phyloP scores from a whole-genome alignment of 2,329 filamentous ascomycete genomes.

The Clonostachys rhizophaga region DNA sequence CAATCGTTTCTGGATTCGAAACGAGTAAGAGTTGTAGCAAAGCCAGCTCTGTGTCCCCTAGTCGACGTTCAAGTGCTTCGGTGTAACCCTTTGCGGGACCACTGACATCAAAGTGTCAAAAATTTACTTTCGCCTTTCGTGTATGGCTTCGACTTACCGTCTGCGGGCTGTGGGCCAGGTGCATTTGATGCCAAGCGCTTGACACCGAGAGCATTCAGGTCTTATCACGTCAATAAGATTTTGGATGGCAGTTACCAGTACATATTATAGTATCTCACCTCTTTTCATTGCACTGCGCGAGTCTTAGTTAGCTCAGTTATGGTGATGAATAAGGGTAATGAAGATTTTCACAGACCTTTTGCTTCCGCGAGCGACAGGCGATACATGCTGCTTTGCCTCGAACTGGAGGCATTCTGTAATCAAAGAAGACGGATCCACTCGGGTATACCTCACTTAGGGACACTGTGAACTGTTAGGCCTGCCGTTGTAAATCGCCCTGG shows the following conservation, averaged over 20 bases:
- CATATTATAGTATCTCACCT: not conserved
- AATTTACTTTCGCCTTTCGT: not conserved
- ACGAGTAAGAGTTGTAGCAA: constrained; percentile 20
- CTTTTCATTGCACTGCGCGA: constrained; percentile 3
- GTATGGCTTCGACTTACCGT: constrained; percentile 4
- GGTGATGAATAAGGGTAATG: not conserved
- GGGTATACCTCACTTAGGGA: not conserved
- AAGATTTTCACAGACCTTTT: constrained; percentile 7
- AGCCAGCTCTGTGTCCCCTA: constrained; percentile 31
- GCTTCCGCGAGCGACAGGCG: constrained; percentile 11
- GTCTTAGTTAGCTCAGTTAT: not conserved
- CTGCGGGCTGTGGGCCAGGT: constrained; percentile 8
- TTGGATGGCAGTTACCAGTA: not conserved
- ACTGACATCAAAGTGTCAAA: constrained; percentile 12
- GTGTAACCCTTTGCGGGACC: constrained; percentile 40
- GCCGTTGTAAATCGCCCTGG: too few relatives aligned
- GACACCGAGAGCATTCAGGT: constrained; percentile 7
- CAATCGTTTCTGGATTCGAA: too few relatives aligned
- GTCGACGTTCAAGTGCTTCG: constrained; percentile 33
- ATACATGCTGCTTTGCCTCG: constrained; percentile 11
- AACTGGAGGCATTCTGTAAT: not conserved
- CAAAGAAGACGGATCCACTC: constrained; percentile 13
- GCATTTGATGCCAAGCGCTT: constrained; percentile 3
- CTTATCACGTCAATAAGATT: not conserved
- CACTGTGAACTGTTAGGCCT: not conserved